Evolutionary conservation across 305 asterid genomes (phyloP).

Genomic region (Fraxinus ornus): DNA sequence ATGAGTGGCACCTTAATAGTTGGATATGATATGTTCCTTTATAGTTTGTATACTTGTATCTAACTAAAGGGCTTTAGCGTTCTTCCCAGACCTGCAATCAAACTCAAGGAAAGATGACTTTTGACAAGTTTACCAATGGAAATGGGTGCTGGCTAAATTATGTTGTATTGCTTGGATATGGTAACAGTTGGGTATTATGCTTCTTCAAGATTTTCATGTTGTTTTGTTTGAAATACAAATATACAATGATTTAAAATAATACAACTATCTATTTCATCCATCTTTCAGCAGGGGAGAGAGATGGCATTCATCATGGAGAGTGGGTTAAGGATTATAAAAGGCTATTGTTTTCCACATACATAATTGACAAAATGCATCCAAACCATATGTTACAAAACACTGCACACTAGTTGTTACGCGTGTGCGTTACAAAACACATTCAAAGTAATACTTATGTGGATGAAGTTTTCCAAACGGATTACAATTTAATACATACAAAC

Average conservation of each 20-base stretch:
- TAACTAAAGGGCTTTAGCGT: not conserved
- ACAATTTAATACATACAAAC: too few species aligned
- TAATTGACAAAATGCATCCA: too few species aligned
- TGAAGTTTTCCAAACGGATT: too few species aligned
- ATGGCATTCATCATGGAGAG: too few species aligned
- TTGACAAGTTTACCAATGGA: not conserved
- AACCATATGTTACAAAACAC: too few species aligned
- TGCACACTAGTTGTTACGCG: too few species aligned
- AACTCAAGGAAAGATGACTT: not conserved
- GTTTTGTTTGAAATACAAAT: constrained; percentile 4
- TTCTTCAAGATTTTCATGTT: not conserved
- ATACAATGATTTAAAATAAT: not conserved
- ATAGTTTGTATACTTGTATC: not conserved
- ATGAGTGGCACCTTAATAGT: not conserved
- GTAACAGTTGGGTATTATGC: not conserved
- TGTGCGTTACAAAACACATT: too few species aligned
- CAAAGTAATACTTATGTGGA: too few species aligned
- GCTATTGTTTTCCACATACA: too few species aligned
- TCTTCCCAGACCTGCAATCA: not conserved
- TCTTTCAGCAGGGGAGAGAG: too few species aligned
- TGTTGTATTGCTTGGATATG: constrained; percentile 3
- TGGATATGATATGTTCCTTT: not conserved
- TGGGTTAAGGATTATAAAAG: too few species aligned
- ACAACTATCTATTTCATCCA: not conserved
- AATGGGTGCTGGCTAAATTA: not conserved